Conservation (phyloP, 768 basidiomycete genomes). For the Pleurotus sapidus region DNA sequence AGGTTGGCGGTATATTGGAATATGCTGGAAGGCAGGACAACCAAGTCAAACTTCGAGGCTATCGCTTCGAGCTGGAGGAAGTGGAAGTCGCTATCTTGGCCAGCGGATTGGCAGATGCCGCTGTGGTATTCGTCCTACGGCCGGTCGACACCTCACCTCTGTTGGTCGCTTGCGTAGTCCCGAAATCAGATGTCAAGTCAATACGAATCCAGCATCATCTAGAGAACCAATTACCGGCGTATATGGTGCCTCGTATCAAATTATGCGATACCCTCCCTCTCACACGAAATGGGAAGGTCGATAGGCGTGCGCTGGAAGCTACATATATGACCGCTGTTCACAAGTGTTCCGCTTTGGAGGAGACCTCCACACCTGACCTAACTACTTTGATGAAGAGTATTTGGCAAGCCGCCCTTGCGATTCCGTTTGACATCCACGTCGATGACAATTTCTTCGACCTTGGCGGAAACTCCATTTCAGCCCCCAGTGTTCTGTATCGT, state of each 20-base stretch:
- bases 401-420: background rate
- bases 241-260: constrained; percentile 1
- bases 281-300: constrained; percentile 3
- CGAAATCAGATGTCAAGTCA: background rate
- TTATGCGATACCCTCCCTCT: background rate
- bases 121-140: background rate
- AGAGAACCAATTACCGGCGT: background rate
- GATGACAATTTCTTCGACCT: constrained; percentile 3
- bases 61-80: constrained; percentile 6
- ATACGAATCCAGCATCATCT: background rate
- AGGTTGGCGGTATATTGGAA: background rate
- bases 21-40: constrained; percentile 1
- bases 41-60: constrained; percentile 7
- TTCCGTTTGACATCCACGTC: background rate
- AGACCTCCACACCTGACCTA: background rate
- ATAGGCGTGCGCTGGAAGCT: background rate
- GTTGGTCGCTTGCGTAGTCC: background rate
- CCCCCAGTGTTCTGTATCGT: background rate
- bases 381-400: background rate
- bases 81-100: background rate
- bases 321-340: background rate
- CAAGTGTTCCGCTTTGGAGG: too few relatives aligned
- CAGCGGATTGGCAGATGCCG: background rate
- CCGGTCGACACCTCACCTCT: background rate
- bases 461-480: background rate